phyloP scores from a whole-genome alignment of 208 protist species.

The Angomonas deanei region DNA sequence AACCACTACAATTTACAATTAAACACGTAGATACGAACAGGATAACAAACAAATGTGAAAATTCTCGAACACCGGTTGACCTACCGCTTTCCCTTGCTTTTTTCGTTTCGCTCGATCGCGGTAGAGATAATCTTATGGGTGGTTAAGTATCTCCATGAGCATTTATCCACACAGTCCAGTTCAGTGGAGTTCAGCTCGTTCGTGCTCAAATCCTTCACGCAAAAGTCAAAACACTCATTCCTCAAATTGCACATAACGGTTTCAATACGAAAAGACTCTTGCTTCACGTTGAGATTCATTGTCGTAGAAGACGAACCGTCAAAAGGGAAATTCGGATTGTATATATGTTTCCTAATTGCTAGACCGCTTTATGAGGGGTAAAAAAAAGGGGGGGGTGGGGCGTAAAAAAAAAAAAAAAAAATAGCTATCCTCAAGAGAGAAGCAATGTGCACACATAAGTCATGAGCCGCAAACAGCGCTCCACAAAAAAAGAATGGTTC shows the following conservation, averaged over 20 bases:
- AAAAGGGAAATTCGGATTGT: slow-evolving; percentile 7
- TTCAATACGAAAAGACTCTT: slow-evolving; percentile 86
- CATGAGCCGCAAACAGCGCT: neutral
- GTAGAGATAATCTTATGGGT: slow-evolving; percentile 65
- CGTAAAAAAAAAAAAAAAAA: slow-evolving; percentile 15
- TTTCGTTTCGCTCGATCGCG: slow-evolving; percentile 34
- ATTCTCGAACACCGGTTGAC: too few relatives aligned
- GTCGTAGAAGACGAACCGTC: neutral
- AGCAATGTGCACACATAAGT: too few relatives aligned
- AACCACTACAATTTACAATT: neutral
- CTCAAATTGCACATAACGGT: slow-evolving; percentile 73
- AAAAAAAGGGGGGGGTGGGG: neutral
- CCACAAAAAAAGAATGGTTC: neutral
- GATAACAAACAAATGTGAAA: too few relatives aligned
- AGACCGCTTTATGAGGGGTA: neutral
- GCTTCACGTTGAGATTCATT: slow-evolving; percentile 80
- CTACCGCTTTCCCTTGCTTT: slow-evolving; percentile 6
- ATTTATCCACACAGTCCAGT: slow-evolving; percentile 81
- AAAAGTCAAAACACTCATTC: slow-evolving; percentile 79
- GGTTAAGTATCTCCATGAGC: slow-evolving; percentile 70
- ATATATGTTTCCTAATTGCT: slow-evolving; percentile 11
- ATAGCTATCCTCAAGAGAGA: slow-evolving; percentile 3
- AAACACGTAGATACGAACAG: neutral
- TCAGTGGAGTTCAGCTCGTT: slow-evolving; percentile 69
- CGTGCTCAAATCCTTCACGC: slow-evolving; percentile 59